A percentile compares a stretch with the other conserved stretches of the same genome.
These are phyloP conservation scores for Neoboletus brunneissimus DNA, from an alignment of 768 basidiomycete genomes.

Conservation along the genomic window DNA sequence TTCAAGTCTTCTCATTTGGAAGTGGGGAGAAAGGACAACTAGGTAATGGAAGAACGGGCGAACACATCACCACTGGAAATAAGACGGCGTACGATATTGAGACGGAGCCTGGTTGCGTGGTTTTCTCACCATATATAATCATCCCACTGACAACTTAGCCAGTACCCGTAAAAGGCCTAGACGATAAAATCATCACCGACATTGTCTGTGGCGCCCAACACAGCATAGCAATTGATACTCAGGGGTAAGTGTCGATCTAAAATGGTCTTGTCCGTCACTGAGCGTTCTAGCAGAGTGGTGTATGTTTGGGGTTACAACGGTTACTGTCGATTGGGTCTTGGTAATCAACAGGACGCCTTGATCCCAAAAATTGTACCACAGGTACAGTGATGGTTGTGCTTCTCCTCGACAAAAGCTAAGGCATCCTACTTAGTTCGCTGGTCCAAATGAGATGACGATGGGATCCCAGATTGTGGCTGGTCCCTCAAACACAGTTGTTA, in stretches of 20 bases:
- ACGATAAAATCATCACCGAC: constrained; percentile 73
- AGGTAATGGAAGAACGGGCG: constrained; percentile 91
- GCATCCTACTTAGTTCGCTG: constrained; percentile 56
- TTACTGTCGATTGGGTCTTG: constrained; percentile 87
- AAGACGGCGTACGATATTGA: constrained; percentile 83
- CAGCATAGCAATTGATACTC: constrained; percentile 72
- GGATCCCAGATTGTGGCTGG: constrained; percentile 71
- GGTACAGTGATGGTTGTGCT: constrained; percentile 34
- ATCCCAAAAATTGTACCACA: constrained; percentile 83
- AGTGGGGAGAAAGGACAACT: constrained; percentile 92
- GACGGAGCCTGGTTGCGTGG: constrained; percentile 55
- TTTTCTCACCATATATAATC: neutral
- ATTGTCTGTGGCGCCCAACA: constrained; percentile 90
- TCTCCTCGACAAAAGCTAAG: neutral
- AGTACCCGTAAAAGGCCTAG: constrained; percentile 76
- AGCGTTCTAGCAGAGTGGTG: constrained; percentile 48
- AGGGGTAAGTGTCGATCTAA: constrained; percentile 49
- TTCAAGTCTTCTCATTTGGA: constrained; percentile 80
- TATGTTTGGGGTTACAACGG: constrained; percentile 90
- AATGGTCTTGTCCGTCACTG: constrained; percentile 1
- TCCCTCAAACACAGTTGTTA: constrained; percentile 77
- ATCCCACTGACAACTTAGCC: constrained; percentile 10
- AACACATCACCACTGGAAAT: constrained; percentile 82
- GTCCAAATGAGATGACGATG: constrained; percentile 60
- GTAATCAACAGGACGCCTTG: constrained; percentile 78